These are phyloP conservation scores for Candida wancherniae DNA, from an alignment of 805 yeast species.

Conservation along the genomic window DNA sequence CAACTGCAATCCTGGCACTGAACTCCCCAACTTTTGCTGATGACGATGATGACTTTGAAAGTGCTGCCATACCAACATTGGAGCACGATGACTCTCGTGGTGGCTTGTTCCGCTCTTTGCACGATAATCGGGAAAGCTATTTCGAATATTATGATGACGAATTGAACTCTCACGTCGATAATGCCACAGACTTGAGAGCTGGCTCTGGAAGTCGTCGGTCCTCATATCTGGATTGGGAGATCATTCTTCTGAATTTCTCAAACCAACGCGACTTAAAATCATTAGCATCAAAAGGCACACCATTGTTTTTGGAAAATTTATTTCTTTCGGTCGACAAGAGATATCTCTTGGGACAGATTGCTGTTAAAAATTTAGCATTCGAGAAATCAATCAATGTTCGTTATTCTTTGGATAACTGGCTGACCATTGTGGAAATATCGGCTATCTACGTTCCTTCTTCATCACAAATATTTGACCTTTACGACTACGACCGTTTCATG, in stretches of 20 bases:
- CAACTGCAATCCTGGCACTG: conserved; percentile 67
- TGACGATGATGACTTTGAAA: conserved; percentile 16
- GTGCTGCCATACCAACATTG: conserved; percentile 8
- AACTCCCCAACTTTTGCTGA: conserved; percentile 48
- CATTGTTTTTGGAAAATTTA: conserved; percentile 55
- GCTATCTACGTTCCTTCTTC: conserved; percentile 57
- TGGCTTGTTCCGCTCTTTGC: conserved; percentile 2
- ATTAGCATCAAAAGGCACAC: too few species aligned
- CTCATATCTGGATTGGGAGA: conserved; percentile 39
- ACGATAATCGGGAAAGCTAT: conserved; percentile 5
- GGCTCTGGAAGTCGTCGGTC: too few species aligned
- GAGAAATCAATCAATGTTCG: conserved; percentile 64
- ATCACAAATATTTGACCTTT: conserved; percentile 43
- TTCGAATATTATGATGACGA: conserved; percentile 17
- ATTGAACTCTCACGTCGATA: conserved; percentile 14
- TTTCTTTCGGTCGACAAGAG: conserved; percentile 56
- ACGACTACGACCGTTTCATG: conserved; percentile 65
- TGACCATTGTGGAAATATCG: conserved; percentile 62
- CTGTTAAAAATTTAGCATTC: conserved; percentile 71
- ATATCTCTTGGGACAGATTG: conserved; percentile 64
- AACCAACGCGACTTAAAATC: conserved; percentile 1
- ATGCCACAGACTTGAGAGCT: not conserved
- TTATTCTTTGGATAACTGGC: conserved; percentile 79
- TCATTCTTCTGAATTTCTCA: conserved; percentile 40
- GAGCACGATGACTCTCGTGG: conserved; percentile 18